A percentile compares a stretch with the other conserved stretches of the same genome.
Evolutionary conservation across 768 basidiomycete species (phyloP).

Genomic region (Boletus subparvulus): DNA sequence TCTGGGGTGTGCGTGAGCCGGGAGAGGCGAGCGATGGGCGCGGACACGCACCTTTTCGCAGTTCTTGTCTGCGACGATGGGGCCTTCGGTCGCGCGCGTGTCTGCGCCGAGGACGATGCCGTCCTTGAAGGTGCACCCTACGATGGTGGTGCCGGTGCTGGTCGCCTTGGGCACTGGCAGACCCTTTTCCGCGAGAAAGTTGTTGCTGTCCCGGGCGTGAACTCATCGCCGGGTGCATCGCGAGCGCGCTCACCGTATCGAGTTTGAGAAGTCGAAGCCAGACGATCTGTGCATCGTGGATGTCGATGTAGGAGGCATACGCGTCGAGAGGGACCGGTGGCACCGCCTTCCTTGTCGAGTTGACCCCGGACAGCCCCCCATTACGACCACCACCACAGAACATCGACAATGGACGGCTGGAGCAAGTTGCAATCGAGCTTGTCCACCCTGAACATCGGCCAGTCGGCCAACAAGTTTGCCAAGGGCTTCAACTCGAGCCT

Average conservation of each 20-base stretch:
- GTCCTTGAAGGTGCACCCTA: conserved; percentile 89
- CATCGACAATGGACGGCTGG: conserved; percentile 53
- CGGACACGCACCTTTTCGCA: conserved; percentile 85
- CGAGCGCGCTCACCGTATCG: conserved; percentile 50
- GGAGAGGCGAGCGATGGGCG: background rate
- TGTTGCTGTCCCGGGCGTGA: conserved; percentile 49
- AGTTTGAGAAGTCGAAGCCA: conserved; percentile 81
- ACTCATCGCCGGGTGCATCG: background rate
- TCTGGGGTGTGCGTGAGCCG: conserved; percentile 46
- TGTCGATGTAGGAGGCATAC: conserved; percentile 20
- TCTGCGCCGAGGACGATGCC: conserved; percentile 96
- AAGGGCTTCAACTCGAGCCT: conserved; percentile 82
- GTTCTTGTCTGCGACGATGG: conserved; percentile 98
- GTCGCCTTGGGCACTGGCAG: conserved; percentile 79
- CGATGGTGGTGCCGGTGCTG: conserved; percentile 96
- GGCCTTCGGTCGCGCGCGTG: conserved; percentile 91
- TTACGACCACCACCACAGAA: conserved; percentile 2
- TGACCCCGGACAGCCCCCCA: conserved; percentile 10
- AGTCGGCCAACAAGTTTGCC: conserved; percentile 71
- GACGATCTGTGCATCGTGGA: conserved; percentile 46
- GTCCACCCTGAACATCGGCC: conserved; percentile 64
- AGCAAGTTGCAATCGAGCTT: conserved; percentile 64
- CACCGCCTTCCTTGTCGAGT: conserved; percentile 12
- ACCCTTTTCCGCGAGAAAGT: conserved; percentile 68
- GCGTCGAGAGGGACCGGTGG: conserved; percentile 29